These are phyloP conservation scores for Colletotrichum tropicicola DNA, from an alignment of 2,329 filamentous ascomycete species.

Conservation along the genomic window DNA sequence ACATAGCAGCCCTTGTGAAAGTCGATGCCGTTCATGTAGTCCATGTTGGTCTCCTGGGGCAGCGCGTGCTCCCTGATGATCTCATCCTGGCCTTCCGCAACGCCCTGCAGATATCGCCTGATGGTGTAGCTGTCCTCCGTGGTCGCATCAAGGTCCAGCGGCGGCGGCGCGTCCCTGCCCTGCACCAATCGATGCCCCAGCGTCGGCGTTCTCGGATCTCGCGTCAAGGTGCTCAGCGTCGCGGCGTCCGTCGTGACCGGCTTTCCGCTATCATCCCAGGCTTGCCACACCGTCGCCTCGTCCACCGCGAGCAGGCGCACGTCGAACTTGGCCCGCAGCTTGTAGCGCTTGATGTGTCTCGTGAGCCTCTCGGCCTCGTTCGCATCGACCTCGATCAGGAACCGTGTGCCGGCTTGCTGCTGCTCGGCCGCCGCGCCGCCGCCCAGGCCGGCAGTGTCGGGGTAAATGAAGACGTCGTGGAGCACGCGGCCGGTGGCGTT, in stretches of 20 bases:
- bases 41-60: slow-evolving; percentile 90
- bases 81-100: slow-evolving; percentile 87
- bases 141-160: slow-evolving; percentile 55
- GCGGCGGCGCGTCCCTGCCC: slow-evolving; percentile 39
- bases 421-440: slow-evolving; percentile 34
- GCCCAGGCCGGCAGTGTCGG: slow-evolving; percentile 49
- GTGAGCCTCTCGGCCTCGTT: slow-evolving; percentile 68
- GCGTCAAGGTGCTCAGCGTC: slow-evolving; percentile 44
- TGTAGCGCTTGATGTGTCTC: slow-evolving; percentile 84
- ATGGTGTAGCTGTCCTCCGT: slow-evolving; percentile 73
- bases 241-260: slow-evolving; percentile 8
- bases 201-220: slow-evolving; percentile 63
- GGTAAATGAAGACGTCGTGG: slow-evolving; percentile 92
- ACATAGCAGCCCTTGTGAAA: slow-evolving; percentile 98
- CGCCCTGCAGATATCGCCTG: slow-evolving; percentile 79
- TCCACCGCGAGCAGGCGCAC: slow-evolving; percentile 71
- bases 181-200: slow-evolving; percentile 62
- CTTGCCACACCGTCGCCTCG: slow-evolving; percentile 76
- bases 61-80: slow-evolving; percentile 76
- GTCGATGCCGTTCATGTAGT: slow-evolving; percentile 85
- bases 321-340: slow-evolving; percentile 81
- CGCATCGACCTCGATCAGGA: slow-evolving; percentile 86
- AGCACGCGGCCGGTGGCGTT: slow-evolving; percentile 86
- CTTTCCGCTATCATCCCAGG: slow-evolving; percentile 67
- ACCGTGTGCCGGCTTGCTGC: slow-evolving; percentile 35